phyloP scores from a whole-genome alignment of 768 basidiomycete species.

The Tricholoma saponaceum region DNA sequence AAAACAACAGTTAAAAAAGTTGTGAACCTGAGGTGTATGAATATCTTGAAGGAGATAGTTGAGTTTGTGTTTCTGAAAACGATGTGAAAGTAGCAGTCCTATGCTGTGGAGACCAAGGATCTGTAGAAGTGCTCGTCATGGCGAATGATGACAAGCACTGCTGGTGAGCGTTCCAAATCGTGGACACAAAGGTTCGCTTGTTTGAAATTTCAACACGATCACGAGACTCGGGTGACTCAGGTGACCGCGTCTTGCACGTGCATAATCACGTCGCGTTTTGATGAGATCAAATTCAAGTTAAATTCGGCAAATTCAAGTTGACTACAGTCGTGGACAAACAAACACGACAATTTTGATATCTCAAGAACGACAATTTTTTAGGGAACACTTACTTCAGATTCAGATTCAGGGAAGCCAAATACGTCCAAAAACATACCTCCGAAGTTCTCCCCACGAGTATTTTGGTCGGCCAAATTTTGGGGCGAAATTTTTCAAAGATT shows the following conservation, averaged over 20 bases:
- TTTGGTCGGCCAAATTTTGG: too few species aligned
- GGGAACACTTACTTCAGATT: too few species aligned
- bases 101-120: slow-evolving; percentile 58
- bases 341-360: too few species aligned
- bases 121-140: slow-evolving; percentile 40
- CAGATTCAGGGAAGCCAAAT: too few species aligned
- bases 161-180: neutral
- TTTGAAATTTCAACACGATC: slow-evolving; percentile 18
- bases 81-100: slow-evolving; percentile 58
- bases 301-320: too few species aligned
- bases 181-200: neutral
- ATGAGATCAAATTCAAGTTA: too few species aligned
- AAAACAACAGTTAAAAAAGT: neutral
- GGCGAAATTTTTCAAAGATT: too few species aligned
- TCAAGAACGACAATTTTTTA: too few species aligned
- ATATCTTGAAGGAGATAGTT: slow-evolving; percentile 57
- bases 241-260: slow-evolving; percentile 33
- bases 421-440: too few species aligned
- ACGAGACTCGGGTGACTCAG: slow-evolving; percentile 30
- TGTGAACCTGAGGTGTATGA: slow-evolving; percentile 56
- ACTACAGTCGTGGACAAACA: too few species aligned
- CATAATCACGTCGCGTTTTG: too few species aligned
- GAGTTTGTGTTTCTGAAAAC: slow-evolving; percentile 47
- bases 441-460: too few species aligned
- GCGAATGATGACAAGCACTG: slow-evolving; percentile 14